phyloP scores from a whole-genome alignment of 371 early-diverging fungal species.

The Mortierella polycephala region DNA sequence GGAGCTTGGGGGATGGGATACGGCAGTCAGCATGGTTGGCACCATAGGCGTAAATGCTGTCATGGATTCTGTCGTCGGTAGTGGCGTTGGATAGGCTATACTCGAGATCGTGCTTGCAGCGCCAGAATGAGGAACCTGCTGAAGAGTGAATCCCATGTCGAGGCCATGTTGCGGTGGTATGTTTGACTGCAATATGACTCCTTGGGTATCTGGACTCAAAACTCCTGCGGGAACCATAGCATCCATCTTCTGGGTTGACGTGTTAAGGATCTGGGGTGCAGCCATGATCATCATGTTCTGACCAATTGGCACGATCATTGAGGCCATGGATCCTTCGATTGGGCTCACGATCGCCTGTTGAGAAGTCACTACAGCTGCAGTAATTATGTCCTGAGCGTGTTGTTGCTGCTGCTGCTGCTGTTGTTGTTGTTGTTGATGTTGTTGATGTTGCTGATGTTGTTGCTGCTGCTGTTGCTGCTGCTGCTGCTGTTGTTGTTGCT shows the following conservation, averaged over 20 bases:
- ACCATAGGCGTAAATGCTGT: conserved; percentile 39
- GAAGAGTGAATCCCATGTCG: conserved; percentile 10
- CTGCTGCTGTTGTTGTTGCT: conserved; percentile 30
- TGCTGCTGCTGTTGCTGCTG: conserved; percentile 33
- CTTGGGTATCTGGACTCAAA: conserved; percentile 28
- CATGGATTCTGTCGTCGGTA: conserved; percentile 35
- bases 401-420: conserved; percentile 22
- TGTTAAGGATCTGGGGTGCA: conserved; percentile 19
- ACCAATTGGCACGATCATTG: conserved; percentile 27
- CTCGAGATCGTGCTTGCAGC: conserved; percentile 4
- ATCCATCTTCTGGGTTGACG: conserved; percentile 22
- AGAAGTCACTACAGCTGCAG: conserved; percentile 25
- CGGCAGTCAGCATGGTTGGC: conserved; percentile 46
- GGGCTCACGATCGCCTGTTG: conserved; percentile 41
- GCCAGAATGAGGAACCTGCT: conserved; percentile 13
- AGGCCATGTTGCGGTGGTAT: conserved; percentile 16
- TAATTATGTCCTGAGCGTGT: conserved; percentile 38
- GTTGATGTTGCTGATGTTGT: conserved; percentile 23
- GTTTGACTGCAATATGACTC: conserved; percentile 8
- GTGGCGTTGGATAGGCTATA: conserved; percentile 33
- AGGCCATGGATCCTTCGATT: conserved; percentile 18
- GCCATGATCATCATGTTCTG: conserved; percentile 28
- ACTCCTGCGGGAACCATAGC: conserved; percentile 8
- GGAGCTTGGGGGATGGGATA: conserved; percentile 31
- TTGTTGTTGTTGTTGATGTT: conserved; percentile 31